Percentiles rank a stretch among this genome's conserved stretches.
phyloP scores from a whole-genome alignment of 1,284 basidiomycete genomes.

The Agroathelia rolfsii region DNA sequence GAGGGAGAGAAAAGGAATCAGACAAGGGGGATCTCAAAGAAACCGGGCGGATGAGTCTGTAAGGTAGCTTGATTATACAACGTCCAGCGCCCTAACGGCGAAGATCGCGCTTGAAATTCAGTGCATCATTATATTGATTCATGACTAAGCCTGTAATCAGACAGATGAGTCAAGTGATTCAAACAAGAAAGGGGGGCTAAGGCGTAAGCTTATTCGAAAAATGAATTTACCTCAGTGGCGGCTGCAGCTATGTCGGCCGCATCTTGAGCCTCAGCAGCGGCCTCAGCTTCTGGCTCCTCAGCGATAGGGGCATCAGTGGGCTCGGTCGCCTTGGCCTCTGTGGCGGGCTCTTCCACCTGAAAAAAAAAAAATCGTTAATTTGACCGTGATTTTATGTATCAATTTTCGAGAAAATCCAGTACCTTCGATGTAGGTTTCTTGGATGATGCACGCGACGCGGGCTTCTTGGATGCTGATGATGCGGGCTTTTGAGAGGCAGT shows the following conservation, averaged over 20 bases:
- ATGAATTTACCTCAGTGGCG: slow-evolving; percentile 1
- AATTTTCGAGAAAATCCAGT: slow-evolving; percentile 5
- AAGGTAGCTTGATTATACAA: too few species aligned
- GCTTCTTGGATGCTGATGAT: slow-evolving; percentile 19
- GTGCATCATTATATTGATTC: too few species aligned
- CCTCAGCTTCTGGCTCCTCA: slow-evolving; percentile 43
- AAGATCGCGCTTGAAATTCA: too few species aligned
- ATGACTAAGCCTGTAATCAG: too few species aligned
- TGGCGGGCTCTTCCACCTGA: slow-evolving; percentile 35
- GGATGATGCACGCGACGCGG: slow-evolving; percentile 32
- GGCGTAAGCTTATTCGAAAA: too few species aligned
- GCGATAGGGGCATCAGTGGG: slow-evolving; percentile 34
- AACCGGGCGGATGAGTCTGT: too few species aligned
- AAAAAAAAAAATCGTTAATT: slow-evolving; percentile 7
- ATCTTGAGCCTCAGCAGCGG: slow-evolving; percentile 18
- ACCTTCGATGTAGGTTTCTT: slow-evolving; percentile 34
- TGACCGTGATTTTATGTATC: slow-evolving; percentile 6
- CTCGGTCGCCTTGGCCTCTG: slow-evolving; percentile 27
- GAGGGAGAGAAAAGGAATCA: too few species aligned
- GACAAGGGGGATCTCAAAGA: too few species aligned
- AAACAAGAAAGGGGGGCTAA: too few species aligned
- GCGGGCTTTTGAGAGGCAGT: slow-evolving; percentile 28
- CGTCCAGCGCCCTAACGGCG: too few species aligned
- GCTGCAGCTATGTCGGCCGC: not conserved
- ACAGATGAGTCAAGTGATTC: too few species aligned